Evolutionary conservation across 2,329 filamentous ascomycete species (phyloP).

Genomic region (Fusarium pseudoanthophilum): DNA sequence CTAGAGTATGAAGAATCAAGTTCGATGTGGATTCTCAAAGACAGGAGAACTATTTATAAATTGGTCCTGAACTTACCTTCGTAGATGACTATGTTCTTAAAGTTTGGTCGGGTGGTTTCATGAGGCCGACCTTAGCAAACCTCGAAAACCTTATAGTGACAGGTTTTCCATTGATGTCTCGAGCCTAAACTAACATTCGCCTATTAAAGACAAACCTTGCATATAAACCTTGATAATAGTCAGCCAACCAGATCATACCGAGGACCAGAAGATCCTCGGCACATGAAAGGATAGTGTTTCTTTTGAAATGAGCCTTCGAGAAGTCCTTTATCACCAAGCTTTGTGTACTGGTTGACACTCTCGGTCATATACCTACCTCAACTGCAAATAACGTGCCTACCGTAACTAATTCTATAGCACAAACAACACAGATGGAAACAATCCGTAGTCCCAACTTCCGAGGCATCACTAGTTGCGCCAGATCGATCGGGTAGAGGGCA

Average conservation of each 20-base stretch:
- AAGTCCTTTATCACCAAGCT: not conserved
- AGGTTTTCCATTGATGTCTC: fast-evolving
- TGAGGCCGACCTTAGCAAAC: no score
- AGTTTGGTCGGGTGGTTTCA: not conserved
- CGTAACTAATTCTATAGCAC: not conserved
- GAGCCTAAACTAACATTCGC: not conserved
- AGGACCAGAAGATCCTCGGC: fast-evolving
- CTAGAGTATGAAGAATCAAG: not conserved
- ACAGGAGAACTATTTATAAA: not conserved
- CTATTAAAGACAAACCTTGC: not conserved
- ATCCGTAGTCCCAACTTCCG: not conserved
- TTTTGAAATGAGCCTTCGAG: no score
- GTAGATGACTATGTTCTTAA: not conserved
- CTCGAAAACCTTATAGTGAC: not conserved
- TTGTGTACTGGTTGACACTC: not conserved
- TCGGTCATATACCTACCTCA: no score
- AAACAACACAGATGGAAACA: not conserved
- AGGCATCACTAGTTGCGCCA: not conserved
- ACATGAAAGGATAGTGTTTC: not conserved
- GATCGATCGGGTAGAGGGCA: not conserved
- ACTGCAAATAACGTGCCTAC: not conserved
- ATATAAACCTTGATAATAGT: not conserved
- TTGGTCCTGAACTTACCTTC: fast-evolving
- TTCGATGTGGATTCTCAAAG: fast-evolving
- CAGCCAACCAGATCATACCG: fast-evolving